These are phyloP conservation scores for Chrysopogon serrulatus DNA, from an alignment of 176 grass and related monocot species.

Conservation along the genomic window DNA sequence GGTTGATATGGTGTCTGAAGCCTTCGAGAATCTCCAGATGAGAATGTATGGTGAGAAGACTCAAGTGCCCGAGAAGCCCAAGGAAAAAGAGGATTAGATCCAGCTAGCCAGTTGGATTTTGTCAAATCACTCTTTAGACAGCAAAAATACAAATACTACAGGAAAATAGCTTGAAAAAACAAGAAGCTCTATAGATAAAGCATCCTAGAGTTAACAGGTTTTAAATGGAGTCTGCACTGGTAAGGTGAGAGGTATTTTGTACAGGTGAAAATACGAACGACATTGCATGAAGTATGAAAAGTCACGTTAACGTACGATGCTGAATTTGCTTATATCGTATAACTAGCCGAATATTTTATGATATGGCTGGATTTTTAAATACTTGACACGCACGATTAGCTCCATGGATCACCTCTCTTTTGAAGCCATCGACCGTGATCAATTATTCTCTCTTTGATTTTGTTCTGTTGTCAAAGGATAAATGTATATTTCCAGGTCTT, in stretches of 20 bases:
- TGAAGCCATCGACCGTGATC: too few species aligned
- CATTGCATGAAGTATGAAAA: background rate
- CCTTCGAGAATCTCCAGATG: slow-evolving; percentile 87
- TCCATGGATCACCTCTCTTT: too few species aligned
- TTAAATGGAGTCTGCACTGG: slow-evolving; percentile 2
- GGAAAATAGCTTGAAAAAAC: slow-evolving; percentile 2
- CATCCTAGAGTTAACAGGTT: background rate
- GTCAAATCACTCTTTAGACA: slow-evolving; percentile 1
- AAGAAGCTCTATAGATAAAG: background rate
- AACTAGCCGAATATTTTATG: background rate
- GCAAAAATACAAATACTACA: slow-evolving; percentile 14
- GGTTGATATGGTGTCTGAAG: slow-evolving; percentile 72
- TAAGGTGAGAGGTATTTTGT: slow-evolving; percentile 2
- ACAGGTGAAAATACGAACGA: background rate
- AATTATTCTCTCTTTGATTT: too few species aligned
- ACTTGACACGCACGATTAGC: too few species aligned
- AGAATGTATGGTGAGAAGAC: slow-evolving; percentile 72
- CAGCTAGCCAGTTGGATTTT: background rate
- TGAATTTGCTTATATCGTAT: background rate
- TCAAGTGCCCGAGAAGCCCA: slow-evolving; percentile 81
- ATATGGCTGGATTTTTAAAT: too few species aligned
- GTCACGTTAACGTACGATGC: background rate
- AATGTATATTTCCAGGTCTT: too few species aligned
- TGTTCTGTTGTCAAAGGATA: too few species aligned
- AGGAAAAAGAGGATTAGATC: slow-evolving; percentile 51